Evolutionary conservation across 257 asterid species (phyloP), one percentile per base, ranked within the genome.

Genomic region (Asclepias syriaca): DNA sequence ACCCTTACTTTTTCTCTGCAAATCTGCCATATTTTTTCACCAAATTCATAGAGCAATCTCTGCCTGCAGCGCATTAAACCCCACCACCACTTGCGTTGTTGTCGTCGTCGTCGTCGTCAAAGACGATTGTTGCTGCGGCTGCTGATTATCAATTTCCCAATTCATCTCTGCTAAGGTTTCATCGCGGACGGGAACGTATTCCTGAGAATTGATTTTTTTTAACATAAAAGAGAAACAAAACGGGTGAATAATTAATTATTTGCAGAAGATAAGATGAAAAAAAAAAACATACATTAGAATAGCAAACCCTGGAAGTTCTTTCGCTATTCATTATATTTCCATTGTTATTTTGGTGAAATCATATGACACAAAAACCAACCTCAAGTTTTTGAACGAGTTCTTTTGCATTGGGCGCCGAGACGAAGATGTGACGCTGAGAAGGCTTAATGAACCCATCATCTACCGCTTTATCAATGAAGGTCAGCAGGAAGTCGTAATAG

Each of bases 381-480:
- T 89, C 96, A 12, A 89, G 89, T 79, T 89, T 87, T 74, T 87
- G 91, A 15, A 87, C 84, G 6, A 89, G 83, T 22, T 87, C 90
- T 65, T 84, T 87, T 71, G 95, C 86, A 72, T 81, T 82, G 19
- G 92, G 82, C 13, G 93, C 96, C 18, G 89, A 88, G 21, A 90
- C 88, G 72, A 90, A 81, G 71, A 90, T 85, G 80, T 85, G 81
- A 18, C 95, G 89, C 81, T 87, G 86, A 53, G 80, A 82, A 19
- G 90, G 87, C 80, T 82, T 76, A 18, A 90, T 88, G 85, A 90
- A 90, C 4, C 91, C 96, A 72, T 88, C 96, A 15, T 88, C 96
- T 51, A 90, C 96, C 27, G 90, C 96, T 79, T 88, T 90, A 79
- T 90, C 96, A 5, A 90, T 85, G 86, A 90, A 90, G 71, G 78